Base-by-base conservation (phyloP, 2,329 filamentous ascomycete genomes). In the Trichophaea hybrida region DNA sequence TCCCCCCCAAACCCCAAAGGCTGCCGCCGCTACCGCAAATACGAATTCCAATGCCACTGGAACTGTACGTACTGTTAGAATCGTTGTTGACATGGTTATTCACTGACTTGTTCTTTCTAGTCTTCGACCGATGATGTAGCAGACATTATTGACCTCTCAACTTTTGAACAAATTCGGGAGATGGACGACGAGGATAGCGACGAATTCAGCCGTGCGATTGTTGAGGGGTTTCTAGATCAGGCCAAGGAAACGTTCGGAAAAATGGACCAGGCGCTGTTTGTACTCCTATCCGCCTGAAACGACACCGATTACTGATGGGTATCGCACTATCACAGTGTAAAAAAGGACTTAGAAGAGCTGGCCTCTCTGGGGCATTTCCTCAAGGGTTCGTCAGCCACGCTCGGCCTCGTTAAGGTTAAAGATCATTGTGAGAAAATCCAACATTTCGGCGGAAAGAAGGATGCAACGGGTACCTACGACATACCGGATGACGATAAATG, bases 381-480 rank as follows among this genome's bases (percentile, higher is more conserved):
- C 67, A 98, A 98, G 75, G 93, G 93, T 61, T 97, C 91, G 5
- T 96, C 91, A 6, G 91, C 93, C 43, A 96, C 93, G 3, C 80
- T 98, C 57, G 93, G 93, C 50, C 80, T 97, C 58, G 84, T 80
- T 69, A 94, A 94, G 73, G 85, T 98, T 69, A 87, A 88, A 72
- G 89, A 96, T 70, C 85, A 82, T 64, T 98, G 93, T 75, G 90
- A 97, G 74, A 89, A 94, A 77, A 96, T 98, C 69, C 91, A 98
- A 73, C 85, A 94, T 70, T 94, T 84, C 71, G 91, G 91, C 66
- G 85, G 86, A 69, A 78, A 80, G 69, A 88, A 90, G 73, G 89
- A 91, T 67, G 80, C 87, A 61, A 84, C 86, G 48, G 89, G 89
- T 46, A 78, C 76, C 5, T 74, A 77, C 44, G 77, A 81, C 59